Evolutionary conservation across 805 yeast species (phyloP).

Genomic region (Ogataea angusta): DNA sequence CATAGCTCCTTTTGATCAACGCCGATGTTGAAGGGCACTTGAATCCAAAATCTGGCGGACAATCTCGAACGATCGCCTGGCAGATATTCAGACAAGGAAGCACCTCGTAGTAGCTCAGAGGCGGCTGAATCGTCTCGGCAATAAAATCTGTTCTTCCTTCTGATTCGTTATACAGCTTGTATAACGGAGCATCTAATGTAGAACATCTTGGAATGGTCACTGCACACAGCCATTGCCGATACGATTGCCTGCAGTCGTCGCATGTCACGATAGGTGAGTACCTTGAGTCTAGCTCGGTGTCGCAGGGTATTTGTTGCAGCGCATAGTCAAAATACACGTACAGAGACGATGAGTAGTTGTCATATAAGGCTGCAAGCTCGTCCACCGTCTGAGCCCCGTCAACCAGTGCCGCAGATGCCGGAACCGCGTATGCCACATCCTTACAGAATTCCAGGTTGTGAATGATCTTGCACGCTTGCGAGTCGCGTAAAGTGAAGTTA

Average conservation of each 20-base stretch:
- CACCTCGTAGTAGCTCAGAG: constrained; percentile 65
- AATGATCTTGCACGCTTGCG: constrained; percentile 65
- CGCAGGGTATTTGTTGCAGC: constrained; percentile 73
- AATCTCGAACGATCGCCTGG: constrained; percentile 71
- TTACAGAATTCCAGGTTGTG: constrained; percentile 74
- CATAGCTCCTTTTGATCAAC: constrained; percentile 39
- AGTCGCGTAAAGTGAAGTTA: constrained; percentile 51
- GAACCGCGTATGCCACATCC: constrained; percentile 85
- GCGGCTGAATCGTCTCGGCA: constrained; percentile 50
- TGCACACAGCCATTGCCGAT: constrained; percentile 86
- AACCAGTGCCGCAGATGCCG: constrained; percentile 38
- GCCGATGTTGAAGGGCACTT: constrained; percentile 56
- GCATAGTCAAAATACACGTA: constrained; percentile 73
- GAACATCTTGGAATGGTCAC: constrained; percentile 86
- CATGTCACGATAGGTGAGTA: constrained; percentile 78
- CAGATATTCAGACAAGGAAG: constrained; percentile 86
- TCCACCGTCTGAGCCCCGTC: constrained; percentile 31
- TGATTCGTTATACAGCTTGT: constrained; percentile 42
- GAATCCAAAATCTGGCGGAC: constrained; percentile 77
- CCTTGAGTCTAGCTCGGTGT: constrained; percentile 57
- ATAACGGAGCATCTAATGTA: constrained; percentile 44
- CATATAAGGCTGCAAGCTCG: constrained; percentile 51
- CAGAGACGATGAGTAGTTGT: constrained; percentile 51
- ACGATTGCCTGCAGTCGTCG: constrained; percentile 64
- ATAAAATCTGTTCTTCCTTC: constrained; percentile 61